These are phyloP conservation scores for Westerdykella aurantiaca DNA, from an alignment of 2,329 filamentous ascomycete species.

Conservation along the genomic window DNA sequence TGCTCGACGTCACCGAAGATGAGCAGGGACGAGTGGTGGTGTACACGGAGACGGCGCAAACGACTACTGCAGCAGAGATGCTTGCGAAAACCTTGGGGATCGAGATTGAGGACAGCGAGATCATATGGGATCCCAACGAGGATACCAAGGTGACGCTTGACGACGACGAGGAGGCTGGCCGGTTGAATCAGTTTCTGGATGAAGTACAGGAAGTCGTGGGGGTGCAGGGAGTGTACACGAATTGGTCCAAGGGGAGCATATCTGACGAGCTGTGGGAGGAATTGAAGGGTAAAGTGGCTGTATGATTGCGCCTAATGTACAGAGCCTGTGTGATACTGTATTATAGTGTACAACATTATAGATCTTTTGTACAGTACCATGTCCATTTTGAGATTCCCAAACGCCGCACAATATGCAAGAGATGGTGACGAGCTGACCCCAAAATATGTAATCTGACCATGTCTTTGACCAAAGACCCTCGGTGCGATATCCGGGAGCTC, in stretches of 20 bases:
- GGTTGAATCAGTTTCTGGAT: slow-evolving; percentile 56
- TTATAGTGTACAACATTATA: slow-evolving; percentile 14
- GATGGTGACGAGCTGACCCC: too few relatives aligned
- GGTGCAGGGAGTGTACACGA: slow-evolving; percentile 75
- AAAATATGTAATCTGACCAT: too few relatives aligned
- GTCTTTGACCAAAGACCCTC: too few relatives aligned
- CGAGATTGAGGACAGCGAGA: slow-evolving; percentile 67
- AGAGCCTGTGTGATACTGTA: slow-evolving; percentile 22
- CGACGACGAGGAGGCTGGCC: slow-evolving; percentile 49
- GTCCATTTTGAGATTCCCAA: background rate
- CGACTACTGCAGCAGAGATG: slow-evolving; percentile 57
- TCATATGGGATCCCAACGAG: slow-evolving; percentile 77
- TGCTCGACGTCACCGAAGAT: slow-evolving; percentile 64
- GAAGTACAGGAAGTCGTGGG: slow-evolving; percentile 64
- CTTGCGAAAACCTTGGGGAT: slow-evolving; percentile 60
- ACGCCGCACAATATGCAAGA: background rate
- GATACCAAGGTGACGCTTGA: slow-evolving; percentile 66
- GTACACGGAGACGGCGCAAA: slow-evolving; percentile 62
- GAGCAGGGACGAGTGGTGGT: slow-evolving; percentile 66
- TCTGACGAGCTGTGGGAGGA: slow-evolving; percentile 37
- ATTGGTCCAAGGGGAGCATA: slow-evolving; percentile 45
- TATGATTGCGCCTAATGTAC: slow-evolving; percentile 16
- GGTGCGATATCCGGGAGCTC: too few relatives aligned
- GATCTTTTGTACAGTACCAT: background rate
- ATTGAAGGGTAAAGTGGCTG: slow-evolving; percentile 31